Percentiles rank a stretch among this genome's conserved stretches.
These are phyloP conservation scores for Hymenoscyphus albidus DNA, from an alignment of 2,329 filamentous ascomycete species.

Conservation along the genomic window DNA sequence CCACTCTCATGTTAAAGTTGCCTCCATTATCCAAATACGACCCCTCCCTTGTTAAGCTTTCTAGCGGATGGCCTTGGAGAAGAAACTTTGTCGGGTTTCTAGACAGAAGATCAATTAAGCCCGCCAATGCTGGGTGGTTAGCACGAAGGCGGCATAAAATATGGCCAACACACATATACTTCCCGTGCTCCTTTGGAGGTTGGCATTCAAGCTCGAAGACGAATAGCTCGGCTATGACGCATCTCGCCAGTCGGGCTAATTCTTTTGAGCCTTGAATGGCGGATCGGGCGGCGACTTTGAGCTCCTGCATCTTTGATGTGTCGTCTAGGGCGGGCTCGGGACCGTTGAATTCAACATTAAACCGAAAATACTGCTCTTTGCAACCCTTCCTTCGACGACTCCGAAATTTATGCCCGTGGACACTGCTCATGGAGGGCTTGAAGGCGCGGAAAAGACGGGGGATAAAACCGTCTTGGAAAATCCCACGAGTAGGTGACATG, in stretches of 20 bases:
- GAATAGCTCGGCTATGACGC: slow-evolving; percentile 25
- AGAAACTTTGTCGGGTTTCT: slow-evolving; percentile 24
- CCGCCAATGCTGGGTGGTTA: slow-evolving; percentile 17
- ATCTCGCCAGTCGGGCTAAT: slow-evolving; percentile 21
- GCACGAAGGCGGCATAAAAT: slow-evolving; percentile 24
- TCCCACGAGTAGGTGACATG: slow-evolving; percentile 3
- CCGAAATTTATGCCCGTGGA: background rate
- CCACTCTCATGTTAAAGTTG: slow-evolving; percentile 27
- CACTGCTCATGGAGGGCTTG: background rate
- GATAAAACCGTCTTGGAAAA: slow-evolving; percentile 5
- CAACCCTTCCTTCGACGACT: background rate
- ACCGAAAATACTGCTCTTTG: slow-evolving; percentile 20
- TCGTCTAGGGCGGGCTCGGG: slow-evolving; percentile 15
- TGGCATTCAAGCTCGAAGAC: slow-evolving; percentile 25
- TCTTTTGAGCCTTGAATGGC: slow-evolving; percentile 20
- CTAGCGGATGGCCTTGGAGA: slow-evolving; percentile 19
- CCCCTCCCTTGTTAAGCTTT: slow-evolving; percentile 19
- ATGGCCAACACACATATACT: slow-evolving; percentile 23
- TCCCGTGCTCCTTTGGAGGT: slow-evolving; percentile 19
- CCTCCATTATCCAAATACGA: slow-evolving; percentile 22
- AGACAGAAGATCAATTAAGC: slow-evolving; percentile 19
- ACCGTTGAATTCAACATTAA: slow-evolving; percentile 26
- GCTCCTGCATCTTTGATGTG: slow-evolving; percentile 22
- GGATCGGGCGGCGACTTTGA: slow-evolving; percentile 17
- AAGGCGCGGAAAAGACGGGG: slow-evolving; percentile 3